phyloP scores from a whole-genome alignment of 2,329 filamentous ascomycete species.

The Eutypella sp. region DNA sequence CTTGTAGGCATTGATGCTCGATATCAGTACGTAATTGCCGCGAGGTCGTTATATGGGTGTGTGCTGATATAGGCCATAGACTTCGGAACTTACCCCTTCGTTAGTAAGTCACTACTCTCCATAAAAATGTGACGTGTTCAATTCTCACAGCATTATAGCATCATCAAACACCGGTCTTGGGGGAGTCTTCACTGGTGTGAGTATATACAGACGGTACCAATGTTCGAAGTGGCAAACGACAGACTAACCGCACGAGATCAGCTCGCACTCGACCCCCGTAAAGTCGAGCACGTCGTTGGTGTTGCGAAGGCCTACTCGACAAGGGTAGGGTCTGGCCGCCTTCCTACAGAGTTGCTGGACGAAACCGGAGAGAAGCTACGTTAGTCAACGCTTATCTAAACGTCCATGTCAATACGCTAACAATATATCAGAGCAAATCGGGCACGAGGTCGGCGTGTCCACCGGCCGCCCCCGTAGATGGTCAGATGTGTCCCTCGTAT shows the following conservation, averaged over 20 bases:
- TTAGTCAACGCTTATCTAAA: not conserved
- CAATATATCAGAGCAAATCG: constrained; percentile 1
- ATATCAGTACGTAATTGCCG: constrained; percentile 31
- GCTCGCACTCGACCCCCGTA: constrained; percentile 2
- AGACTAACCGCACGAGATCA: constrained; percentile 5
- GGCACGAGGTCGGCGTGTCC: constrained; percentile 3
- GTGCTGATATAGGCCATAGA: constrained; percentile 22
- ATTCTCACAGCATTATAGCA: constrained; percentile 1
- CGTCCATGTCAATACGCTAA: not conserved
- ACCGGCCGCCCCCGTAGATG: constrained; percentile 11
- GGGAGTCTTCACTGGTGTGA: constrained; percentile 22
- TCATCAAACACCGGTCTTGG: constrained; percentile 13
- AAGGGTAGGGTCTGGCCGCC: not conserved
- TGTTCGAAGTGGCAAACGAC: constrained; percentile 36
- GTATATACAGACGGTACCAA: constrained; percentile 43
- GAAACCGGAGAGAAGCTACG: constrained; percentile 20
- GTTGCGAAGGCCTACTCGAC: constrained; percentile 57
- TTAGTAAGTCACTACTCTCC: constrained; percentile 7
- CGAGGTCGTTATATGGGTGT: not conserved
- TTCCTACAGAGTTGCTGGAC: constrained; percentile 1
- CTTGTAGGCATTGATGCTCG: constrained; percentile 39
- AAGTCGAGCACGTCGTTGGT: constrained; percentile 43
- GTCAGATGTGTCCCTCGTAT: constrained; percentile 22
- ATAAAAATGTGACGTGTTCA: not conserved
- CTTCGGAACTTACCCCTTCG: constrained; percentile 48